Evolutionary conservation across 208 protist genomes (phyloP).

Genomic region (Lotmaria passim): DNA sequence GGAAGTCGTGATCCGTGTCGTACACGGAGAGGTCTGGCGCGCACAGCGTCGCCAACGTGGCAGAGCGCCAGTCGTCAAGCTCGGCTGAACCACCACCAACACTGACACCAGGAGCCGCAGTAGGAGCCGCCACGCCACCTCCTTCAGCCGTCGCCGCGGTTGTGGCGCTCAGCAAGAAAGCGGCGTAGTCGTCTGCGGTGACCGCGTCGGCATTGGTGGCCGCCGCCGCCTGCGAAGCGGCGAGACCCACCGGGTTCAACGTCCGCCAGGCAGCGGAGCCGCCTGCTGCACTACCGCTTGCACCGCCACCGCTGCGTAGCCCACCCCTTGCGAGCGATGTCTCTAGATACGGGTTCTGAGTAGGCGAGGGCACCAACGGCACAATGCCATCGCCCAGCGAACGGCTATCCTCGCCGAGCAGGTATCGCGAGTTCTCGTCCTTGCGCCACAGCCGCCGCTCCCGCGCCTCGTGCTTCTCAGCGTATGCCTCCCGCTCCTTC

Average conservation of each 20-base stretch:
- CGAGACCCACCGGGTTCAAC: constrained; percentile 36
- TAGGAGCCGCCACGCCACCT: too few relatives aligned
- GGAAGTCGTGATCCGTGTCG: constrained; percentile 63
- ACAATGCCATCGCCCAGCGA: constrained; percentile 72
- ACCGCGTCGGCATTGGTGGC: constrained; percentile 6
- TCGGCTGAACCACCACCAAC: background rate
- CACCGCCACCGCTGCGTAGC: background rate
- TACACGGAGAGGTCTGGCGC: constrained; percentile 81
- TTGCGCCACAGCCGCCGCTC: constrained; percentile 66
- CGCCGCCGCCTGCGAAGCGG: constrained; percentile 26
- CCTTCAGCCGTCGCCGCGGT: background rate
- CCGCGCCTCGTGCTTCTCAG: constrained; percentile 42
- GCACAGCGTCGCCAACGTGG: constrained; percentile 50
- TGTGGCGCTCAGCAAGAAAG: constrained; percentile 26
- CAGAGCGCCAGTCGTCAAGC: constrained; percentile 24
- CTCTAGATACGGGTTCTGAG: constrained; percentile 1
- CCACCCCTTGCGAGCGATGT: background rate
- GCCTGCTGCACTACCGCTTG: background rate
- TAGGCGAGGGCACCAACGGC: constrained; percentile 34
- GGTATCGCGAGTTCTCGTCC: constrained; percentile 59
- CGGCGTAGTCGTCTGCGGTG: constrained; percentile 27
- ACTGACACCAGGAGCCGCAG: background rate
- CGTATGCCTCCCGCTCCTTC: constrained; percentile 40
- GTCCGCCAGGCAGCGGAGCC: constrained; percentile 23
- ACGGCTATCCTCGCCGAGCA: constrained; percentile 52